Evolutionary conservation across 176 grass and related monocot species (phyloP), one percentile per base, ranked within the genome.

Genomic region (Ensete glaucum): DNA sequence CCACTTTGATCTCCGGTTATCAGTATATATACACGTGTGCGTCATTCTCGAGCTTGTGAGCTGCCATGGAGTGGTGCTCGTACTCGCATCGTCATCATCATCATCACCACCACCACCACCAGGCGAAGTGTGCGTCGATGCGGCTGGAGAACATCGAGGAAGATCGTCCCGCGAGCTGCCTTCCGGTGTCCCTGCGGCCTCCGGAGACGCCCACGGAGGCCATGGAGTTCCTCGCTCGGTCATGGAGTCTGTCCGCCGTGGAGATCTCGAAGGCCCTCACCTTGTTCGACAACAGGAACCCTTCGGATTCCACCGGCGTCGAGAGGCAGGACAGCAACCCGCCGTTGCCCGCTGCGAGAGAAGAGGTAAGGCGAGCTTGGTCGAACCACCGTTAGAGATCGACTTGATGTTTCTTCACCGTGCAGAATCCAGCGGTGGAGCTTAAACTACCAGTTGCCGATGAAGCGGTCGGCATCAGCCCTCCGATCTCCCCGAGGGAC

Each of bases 141-240:
- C 82, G 76, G 58, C 87, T 96, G 0, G 89, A 96, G 77, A 85
- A 87, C 87, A 92, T 96, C 13, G 83, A 86, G 71, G 93, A 96
- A 78, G 93, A 96, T 23, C 22, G 76, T 43, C 11, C 82, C 9
- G 56, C 77, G 23, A 88, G 86, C 79, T 75, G 82, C 78, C 63
- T 78, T 64, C 76, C 85, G 9, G 73, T 72, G 55, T 75, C 85
- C 25, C 88, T 96, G 52, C 83, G 73, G 65, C 76, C 89, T 8
- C 93, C 93, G 1, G 93, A 96, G 79, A 96, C 93, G 3, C 93
- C 93, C 1, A 96, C 89, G 43, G 93, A 96, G 82, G 90, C 93
- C 8, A 96, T 96, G 89, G 93, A 96, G 83, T 96, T 92, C 79
- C 77, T 96, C 0, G 93, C 93, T 9, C 65, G 93, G 79, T 96